Base-by-base conservation (phyloP, 208 protist genomes). In the Crithidia expoeki region DNA sequence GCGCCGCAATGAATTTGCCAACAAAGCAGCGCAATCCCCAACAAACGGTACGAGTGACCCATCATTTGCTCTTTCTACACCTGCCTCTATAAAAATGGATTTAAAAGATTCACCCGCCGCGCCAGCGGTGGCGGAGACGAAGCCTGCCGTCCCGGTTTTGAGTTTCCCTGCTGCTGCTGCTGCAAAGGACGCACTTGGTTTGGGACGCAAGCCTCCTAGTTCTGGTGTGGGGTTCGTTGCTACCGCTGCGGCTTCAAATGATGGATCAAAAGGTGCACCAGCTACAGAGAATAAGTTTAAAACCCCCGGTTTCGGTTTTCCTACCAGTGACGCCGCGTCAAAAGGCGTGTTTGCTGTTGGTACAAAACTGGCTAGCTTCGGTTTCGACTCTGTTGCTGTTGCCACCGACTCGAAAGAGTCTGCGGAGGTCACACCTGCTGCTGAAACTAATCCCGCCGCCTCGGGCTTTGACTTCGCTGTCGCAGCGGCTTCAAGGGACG, bases 401-500 rank as follows among this genome's bases (percentile, higher is more conserved):
- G 62, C 56, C 21, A n/a, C 55, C 46, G 52, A 2, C 17, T 42
- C 52, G 23, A 30, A 52, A 7, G 50, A 68, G n/a, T 28, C 53
- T n/a, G 25, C 27, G 23, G 52, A 19, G 17, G 50, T 21, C 23
- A 28, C 44, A 17, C 23, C 21, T 30, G 19, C 66, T 12, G 36
- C 44, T 2, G 66, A 72, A 6, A 46, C 21, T 46, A 56, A 72
- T 53, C 55, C 66, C 9, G 56, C 56, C 16, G 21, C 16, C 6
- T 11, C 25, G 0, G 63, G 51, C 4, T 69, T 69, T 27, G 27
- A 21, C 30, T 70, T 70, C 21, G 62, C 49, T 34, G 51, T 25
- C 51, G 59, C 59, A 32, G 25, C 28, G 19, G 61, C 61, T 30
- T 38, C 42, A 42, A 68, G 51, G 51, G 50, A 55, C 36, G 63